A percentile compares a stretch with the other conserved stretches of the same genome.
Evolutionary conservation across 768 basidiomycete genomes (phyloP).

Genomic region (Termitomyces sp.): DNA sequence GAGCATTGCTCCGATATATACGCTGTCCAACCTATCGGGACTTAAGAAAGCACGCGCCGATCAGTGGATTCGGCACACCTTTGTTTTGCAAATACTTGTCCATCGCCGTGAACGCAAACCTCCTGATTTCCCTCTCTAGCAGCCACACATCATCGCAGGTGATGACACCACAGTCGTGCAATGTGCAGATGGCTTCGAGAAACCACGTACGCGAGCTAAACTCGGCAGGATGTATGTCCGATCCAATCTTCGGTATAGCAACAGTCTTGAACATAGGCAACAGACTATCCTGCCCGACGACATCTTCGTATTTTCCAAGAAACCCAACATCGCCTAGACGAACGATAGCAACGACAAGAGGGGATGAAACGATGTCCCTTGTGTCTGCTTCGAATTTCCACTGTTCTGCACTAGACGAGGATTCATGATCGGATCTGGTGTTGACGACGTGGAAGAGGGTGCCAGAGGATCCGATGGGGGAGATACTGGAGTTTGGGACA

Average conservation of each 20-base stretch:
- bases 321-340: constrained; percentile 38
- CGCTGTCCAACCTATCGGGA: constrained; percentile 27
- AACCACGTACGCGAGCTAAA: constrained; percentile 49
- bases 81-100: constrained; percentile 43
- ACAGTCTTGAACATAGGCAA: constrained; percentile 43
- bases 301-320: constrained; percentile 39
- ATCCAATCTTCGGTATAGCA: constrained; percentile 28
- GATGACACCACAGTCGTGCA: constrained; percentile 45
- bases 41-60: background rate
- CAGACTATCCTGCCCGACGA: constrained; percentile 38
- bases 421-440: constrained; percentile 20
- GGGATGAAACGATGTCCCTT: constrained; percentile 34
- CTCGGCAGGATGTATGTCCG: constrained; percentile 26
- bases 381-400: constrained; percentile 40
- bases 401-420: constrained; percentile 13
- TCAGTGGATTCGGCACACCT: constrained; percentile 22
- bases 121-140: constrained; percentile 42
- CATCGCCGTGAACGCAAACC: constrained; percentile 47
- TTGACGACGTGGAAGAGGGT: constrained; percentile 42
- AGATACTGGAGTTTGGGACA: constrained; percentile 34
- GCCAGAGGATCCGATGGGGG: constrained; percentile 39
- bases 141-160: constrained; percentile 47
- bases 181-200: constrained; percentile 39
- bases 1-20: constrained; percentile 29
- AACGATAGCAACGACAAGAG: constrained; percentile 42